A percentile compares a stretch with the other conserved stretches of the same genome.
Conservation (phyloP, 2,329 filamentous ascomycete species). For the Aspergillus ochraceus region DNA sequence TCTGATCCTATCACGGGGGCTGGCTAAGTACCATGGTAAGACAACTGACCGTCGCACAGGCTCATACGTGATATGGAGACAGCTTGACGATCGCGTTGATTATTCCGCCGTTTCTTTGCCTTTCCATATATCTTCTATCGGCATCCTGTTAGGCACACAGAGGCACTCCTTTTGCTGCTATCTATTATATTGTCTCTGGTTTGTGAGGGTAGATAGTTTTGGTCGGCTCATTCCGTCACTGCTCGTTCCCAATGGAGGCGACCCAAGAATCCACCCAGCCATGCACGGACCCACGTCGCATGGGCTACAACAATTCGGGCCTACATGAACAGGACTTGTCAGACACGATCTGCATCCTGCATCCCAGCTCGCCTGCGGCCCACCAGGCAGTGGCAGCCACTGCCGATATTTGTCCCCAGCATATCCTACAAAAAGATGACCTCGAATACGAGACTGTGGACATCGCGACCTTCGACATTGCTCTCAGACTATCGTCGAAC, state of each 20-base stretch:
- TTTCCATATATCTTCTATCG: constrained; percentile 9
- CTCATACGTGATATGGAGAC: constrained; percentile 16
- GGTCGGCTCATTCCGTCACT: background rate
- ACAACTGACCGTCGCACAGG: constrained; percentile 15
- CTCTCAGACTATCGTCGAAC: constrained; percentile 73
- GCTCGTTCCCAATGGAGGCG: constrained; percentile 37
- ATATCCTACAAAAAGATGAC: constrained; percentile 58
- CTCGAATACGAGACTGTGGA: constrained; percentile 43
- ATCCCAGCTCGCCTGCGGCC: constrained; percentile 73
- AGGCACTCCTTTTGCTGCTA: background rate
- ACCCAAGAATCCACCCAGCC: constrained; percentile 72
- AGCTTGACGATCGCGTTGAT: constrained; percentile 26
- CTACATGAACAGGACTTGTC: constrained; percentile 79
- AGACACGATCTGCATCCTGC: constrained; percentile 85
- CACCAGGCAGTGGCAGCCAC: constrained; percentile 67
- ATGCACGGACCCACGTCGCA: constrained; percentile 74
- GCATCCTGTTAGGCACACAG: constrained; percentile 19
- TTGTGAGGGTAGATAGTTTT: background rate
- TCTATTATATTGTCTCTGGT: constrained; percentile 9
- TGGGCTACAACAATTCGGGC: constrained; percentile 78
- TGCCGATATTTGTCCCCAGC: constrained; percentile 53
- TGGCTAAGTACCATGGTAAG: background rate
- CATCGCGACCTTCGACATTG: constrained; percentile 60
- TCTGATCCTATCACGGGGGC: background rate
- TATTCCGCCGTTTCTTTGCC: constrained; percentile 23